These are phyloP conservation scores for Exophiala alcalophila DNA, from an alignment of 2,329 filamentous ascomycete species.

Conservation along the genomic window DNA sequence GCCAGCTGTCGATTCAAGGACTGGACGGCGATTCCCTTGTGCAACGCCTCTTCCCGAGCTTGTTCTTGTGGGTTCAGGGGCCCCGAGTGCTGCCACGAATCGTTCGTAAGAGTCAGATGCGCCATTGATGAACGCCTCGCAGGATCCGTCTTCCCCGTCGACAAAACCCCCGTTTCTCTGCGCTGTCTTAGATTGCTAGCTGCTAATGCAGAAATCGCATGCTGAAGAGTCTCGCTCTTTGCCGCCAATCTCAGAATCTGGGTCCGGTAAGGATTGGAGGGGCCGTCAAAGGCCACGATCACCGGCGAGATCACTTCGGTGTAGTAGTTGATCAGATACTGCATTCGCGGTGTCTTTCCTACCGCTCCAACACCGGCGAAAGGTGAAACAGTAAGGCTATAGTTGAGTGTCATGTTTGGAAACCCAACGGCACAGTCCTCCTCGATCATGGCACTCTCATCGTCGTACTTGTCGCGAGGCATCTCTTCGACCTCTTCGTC, in stretches of 20 bases:
- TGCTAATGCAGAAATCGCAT: slow-evolving; percentile 84
- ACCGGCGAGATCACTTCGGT: slow-evolving; percentile 87
- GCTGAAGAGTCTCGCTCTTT: slow-evolving; percentile 77
- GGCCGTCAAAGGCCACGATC: slow-evolving; percentile 85
- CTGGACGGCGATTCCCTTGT: slow-evolving; percentile 79
- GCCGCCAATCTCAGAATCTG: slow-evolving; percentile 77
- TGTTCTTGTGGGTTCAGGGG: slow-evolving; percentile 56
- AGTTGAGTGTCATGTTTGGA: slow-evolving; percentile 12
- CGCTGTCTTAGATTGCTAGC: slow-evolving; percentile 87
- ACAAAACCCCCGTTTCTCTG: slow-evolving; percentile 55
- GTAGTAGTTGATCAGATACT: slow-evolving; percentile 90
- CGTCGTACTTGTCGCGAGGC: slow-evolving; percentile 10
- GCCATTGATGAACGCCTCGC: slow-evolving; percentile 49
- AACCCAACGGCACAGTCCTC: slow-evolving; percentile 14
- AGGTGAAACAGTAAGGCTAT: slow-evolving; percentile 20
- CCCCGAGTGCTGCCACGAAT: slow-evolving; percentile 39
- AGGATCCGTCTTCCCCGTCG: slow-evolving; percentile 52
- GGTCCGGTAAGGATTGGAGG: slow-evolving; percentile 78
- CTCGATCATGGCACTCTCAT: slow-evolving; percentile 18
- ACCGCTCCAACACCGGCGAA: slow-evolving; percentile 38
- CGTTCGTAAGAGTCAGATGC: slow-evolving; percentile 43
- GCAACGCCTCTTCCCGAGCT: slow-evolving; percentile 73
- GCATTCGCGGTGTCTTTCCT: slow-evolving; percentile 70
- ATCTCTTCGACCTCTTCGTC: slow-evolving; percentile 33
- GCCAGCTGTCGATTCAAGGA: slow-evolving; percentile 81